These are phyloP conservation scores for Aspergillus jensenii DNA, from an alignment of 2,329 filamentous ascomycete genomes.

Conservation along the genomic window DNA sequence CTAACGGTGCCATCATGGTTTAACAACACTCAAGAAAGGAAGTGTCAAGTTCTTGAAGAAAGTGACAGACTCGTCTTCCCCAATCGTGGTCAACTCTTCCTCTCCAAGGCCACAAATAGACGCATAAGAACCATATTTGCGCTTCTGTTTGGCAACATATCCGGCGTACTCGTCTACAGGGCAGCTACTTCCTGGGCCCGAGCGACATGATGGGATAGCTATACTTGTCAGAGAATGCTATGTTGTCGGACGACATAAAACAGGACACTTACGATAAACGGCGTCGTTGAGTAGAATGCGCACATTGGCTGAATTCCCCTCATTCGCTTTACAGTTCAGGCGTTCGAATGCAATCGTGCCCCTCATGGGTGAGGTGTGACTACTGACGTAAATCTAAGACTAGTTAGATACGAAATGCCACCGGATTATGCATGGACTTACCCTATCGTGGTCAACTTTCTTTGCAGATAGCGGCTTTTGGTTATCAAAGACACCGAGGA, in stretches of 20 bases:
- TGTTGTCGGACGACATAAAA: too few relatives aligned
- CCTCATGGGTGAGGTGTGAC: slow-evolving; percentile 58
- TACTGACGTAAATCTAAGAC: slow-evolving; percentile 16
- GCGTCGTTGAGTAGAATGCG: slow-evolving; percentile 63
- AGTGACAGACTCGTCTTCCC: slow-evolving; percentile 20
- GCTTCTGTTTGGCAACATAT: slow-evolving; percentile 48
- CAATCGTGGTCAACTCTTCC: slow-evolving; percentile 21
- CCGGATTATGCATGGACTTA: slow-evolving; percentile 54
- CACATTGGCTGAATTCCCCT: slow-evolving; percentile 37
- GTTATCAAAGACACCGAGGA: slow-evolving; percentile 61
- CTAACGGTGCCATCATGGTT: slow-evolving; percentile 19
- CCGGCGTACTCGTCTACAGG: slow-evolving; percentile 47
- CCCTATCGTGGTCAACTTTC: slow-evolving; percentile 43
- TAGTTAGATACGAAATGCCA: slow-evolving; percentile 18
- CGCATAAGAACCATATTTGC: slow-evolving; percentile 51
- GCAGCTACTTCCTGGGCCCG: slow-evolving; percentile 58
- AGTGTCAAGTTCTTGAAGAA: slow-evolving; percentile 31
- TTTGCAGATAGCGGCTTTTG: slow-evolving; percentile 52
- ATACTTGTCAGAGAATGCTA: background rate
- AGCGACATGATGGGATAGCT: slow-evolving; percentile 53
- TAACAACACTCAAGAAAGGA: slow-evolving; percentile 29
- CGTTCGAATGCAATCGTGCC: slow-evolving; percentile 66
- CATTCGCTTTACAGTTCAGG: slow-evolving; percentile 50
- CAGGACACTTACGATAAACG: slow-evolving; percentile 49
- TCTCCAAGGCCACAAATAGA: slow-evolving; percentile 22